A percentile compares a stretch with the other conserved stretches of the same genome.
These are phyloP conservation scores for Panicum virgatum DNA, from an alignment of 202 grass and related monocot species.

Conservation along the genomic window DNA sequence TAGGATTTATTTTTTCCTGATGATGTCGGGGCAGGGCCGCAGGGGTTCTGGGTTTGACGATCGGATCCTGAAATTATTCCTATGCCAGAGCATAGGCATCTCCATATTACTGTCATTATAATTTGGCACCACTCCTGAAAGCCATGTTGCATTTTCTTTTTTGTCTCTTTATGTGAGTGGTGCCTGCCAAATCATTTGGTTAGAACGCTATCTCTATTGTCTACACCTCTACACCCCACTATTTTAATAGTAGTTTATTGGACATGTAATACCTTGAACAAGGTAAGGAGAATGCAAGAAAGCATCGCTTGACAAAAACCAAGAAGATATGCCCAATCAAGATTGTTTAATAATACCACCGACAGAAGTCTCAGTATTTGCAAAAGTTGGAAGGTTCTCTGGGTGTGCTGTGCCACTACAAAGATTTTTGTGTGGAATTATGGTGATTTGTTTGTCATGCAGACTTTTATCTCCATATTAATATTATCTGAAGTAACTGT, in stretches of 20 bases:
- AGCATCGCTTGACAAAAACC: background rate
- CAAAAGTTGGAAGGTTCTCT: background rate
- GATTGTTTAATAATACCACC: slow-evolving; percentile 1
- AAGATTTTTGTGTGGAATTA: background rate
- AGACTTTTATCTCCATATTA: background rate
- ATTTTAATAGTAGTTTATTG: slow-evolving; percentile 15
- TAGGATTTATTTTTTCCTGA: background rate
- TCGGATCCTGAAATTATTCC: slow-evolving; percentile 13
- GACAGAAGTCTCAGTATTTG: background rate
- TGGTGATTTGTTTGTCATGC: background rate
- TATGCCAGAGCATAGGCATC: background rate
- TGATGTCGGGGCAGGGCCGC: background rate
- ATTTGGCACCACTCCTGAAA: background rate
- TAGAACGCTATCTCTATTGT: background rate
- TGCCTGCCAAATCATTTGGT: slow-evolving; percentile 2
- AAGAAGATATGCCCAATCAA: background rate
- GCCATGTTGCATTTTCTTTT: background rate
- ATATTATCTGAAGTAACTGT: background rate
- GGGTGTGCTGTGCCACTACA: background rate
- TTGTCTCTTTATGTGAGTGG: background rate
- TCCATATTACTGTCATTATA: slow-evolving; percentile 2
- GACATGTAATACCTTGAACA: slow-evolving; percentile 18
- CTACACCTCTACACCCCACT: background rate
- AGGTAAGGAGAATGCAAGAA: background rate
- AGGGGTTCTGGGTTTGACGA: too few relatives aligned